Conservation (phyloP, 176 grass and related monocot genomes). For the Phragmites australis region DNA sequence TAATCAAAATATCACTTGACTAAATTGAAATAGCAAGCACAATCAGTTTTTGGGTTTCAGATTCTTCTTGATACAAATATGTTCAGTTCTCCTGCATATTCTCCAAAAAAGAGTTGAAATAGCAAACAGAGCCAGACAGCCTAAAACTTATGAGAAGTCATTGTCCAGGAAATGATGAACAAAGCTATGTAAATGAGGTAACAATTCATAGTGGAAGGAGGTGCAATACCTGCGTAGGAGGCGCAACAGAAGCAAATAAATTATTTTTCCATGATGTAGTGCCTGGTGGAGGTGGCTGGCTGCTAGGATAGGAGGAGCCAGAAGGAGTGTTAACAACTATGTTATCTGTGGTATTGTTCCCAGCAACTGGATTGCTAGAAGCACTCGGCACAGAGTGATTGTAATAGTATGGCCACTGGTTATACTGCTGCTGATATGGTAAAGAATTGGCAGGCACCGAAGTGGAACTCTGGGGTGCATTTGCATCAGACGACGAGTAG, state of each 20-base stretch:
- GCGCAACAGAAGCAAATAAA: conserved; percentile 43
- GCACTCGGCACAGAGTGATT: conserved; percentile 53
- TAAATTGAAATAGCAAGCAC: conserved; percentile 9
- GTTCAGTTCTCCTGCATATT: background rate
- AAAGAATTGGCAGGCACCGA: conserved; percentile 59
- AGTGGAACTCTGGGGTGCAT: conserved; percentile 58
- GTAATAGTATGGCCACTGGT: conserved; percentile 77
- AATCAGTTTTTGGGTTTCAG: background rate
- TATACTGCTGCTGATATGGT: conserved; percentile 81
- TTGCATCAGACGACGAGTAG: conserved; percentile 61
- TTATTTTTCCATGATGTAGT: conserved; percentile 79
- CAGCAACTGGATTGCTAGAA: conserved; percentile 53
- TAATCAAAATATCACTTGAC: background rate
- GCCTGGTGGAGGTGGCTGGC: conserved; percentile 90
- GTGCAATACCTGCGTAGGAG: conserved; percentile 72
- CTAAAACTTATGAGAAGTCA: conserved; percentile 15
- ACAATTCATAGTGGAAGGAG: conserved; percentile 25
- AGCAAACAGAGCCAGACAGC: conserved; percentile 13
- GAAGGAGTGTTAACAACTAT: conserved; percentile 42
- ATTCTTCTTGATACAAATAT: background rate
- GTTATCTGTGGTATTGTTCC: conserved; percentile 39
- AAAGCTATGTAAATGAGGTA: conserved; percentile 31
- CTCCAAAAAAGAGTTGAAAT: background rate
- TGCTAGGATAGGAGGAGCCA: conserved; percentile 69
- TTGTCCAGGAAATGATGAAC: background rate